Conservation (phyloP, 2,329 filamentous ascomycete genomes). For the Aspergillus chevalieri region DNA sequence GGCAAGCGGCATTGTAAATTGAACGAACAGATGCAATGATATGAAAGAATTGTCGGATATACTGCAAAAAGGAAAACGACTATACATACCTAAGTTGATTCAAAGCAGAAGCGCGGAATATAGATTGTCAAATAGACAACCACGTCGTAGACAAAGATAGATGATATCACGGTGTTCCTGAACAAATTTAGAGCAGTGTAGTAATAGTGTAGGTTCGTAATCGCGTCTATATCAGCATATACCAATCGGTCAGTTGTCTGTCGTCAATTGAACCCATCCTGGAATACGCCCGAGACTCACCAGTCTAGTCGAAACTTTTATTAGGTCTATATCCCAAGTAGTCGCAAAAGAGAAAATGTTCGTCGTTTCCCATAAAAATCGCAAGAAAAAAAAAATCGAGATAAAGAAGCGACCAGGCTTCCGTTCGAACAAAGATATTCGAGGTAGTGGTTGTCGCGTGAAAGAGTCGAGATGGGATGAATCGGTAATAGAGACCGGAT, state of each 20-base stretch:
- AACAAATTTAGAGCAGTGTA: constrained; percentile 10
- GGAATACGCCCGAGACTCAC: constrained; percentile 18
- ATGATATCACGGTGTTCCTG: background rate
- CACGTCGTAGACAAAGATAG: background rate
- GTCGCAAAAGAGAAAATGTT: constrained; percentile 11
- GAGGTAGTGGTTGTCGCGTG: background rate
- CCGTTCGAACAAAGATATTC: constrained; percentile 8
- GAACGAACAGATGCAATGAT: no score
- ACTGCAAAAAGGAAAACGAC: background rate
- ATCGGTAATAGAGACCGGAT: background rate
- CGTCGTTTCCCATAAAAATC: constrained; percentile 20
- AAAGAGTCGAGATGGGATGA: background rate
- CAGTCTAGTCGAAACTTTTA: constrained; percentile 24
- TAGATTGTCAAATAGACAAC: background rate
- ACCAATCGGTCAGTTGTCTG: constrained; percentile 3
- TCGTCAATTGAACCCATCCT: constrained; percentile 2
- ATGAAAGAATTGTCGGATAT: background rate
- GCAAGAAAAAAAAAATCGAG: constrained; percentile 4
- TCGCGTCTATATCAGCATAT: constrained; percentile 17
- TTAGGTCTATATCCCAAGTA: constrained; percentile 20
- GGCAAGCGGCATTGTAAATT: background rate
- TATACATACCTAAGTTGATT: background rate
- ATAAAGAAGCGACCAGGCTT: constrained; percentile 26
- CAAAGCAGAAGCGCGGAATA: background rate
- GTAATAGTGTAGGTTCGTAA: constrained; percentile 18